Conservation (phyloP, 176 grass and related monocot genomes). For the Melocanna baccifera region DNA sequence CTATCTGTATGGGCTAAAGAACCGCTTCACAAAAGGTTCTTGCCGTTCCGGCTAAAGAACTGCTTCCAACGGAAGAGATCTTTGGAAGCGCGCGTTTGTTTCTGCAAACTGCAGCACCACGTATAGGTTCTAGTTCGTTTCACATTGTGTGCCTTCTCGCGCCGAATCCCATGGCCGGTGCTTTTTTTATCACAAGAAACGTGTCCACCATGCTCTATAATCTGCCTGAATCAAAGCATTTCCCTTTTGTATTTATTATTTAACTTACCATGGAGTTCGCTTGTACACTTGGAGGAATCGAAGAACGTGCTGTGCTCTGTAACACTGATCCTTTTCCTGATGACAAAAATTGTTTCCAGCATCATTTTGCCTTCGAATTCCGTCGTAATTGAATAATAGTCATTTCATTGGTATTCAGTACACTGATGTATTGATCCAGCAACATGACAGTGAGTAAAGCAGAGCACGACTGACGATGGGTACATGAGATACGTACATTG, state of each 20-base stretch:
- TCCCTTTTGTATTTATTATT: slow-evolving; percentile 18
- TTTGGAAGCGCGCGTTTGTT: slow-evolving; percentile 11
- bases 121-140: slow-evolving; percentile 31
- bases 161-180: background rate
- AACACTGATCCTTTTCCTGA: slow-evolving; percentile 36
- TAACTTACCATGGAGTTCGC: background rate
- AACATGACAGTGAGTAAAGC: background rate
- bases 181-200: slow-evolving; percentile 20
- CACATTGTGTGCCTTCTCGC: background rate
- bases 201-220: slow-evolving; percentile 18
- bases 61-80: background rate
- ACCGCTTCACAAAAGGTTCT: slow-evolving; percentile 28
- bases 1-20: slow-evolving; percentile 85
- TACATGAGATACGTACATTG: background rate
- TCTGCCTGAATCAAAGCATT: slow-evolving; percentile 11
- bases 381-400: background rate
- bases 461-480: background rate
- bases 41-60: slow-evolving; percentile 52
- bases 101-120: background rate
- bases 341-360: slow-evolving; percentile 4
- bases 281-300: background rate
- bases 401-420: background rate
- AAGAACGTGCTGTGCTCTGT: slow-evolving; percentile 26
- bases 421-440: background rate
- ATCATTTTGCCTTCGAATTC: background rate